These are phyloP conservation scores for Neurospora crassa DNA, from an alignment of 2,329 filamentous ascomycete genomes.

Conservation along the genomic window DNA sequence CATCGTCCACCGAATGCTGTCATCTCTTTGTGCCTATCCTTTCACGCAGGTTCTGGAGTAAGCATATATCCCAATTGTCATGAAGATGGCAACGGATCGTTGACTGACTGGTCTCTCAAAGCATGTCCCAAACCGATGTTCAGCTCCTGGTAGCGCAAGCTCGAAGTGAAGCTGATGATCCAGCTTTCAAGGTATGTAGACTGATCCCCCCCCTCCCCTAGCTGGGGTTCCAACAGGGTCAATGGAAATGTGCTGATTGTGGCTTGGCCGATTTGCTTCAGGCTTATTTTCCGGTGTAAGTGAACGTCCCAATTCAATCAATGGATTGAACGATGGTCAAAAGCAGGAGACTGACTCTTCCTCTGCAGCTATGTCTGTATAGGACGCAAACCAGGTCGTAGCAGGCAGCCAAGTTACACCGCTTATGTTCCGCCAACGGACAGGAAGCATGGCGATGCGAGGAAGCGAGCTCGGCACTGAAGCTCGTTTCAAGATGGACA, in stretches of 20 bases:
- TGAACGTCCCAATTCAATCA: slow-evolving; percentile 7
- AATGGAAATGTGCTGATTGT: not conserved
- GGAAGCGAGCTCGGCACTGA: slow-evolving; percentile 18
- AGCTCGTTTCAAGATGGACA: not conserved
- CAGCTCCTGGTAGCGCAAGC: slow-evolving; percentile 47
- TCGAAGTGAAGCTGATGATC: slow-evolving; percentile 42
- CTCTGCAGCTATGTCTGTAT: slow-evolving; percentile 50
- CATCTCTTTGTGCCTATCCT: slow-evolving; percentile 46
- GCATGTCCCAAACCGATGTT: slow-evolving; percentile 49
- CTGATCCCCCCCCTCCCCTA: not conserved
- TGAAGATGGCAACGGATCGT: not conserved
- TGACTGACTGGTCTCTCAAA: slow-evolving; percentile 17
- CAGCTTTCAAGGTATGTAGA: slow-evolving; percentile 43
- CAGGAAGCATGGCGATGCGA: slow-evolving; percentile 16
- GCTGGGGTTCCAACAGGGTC: slow-evolving; percentile 5
- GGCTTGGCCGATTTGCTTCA: slow-evolving; percentile 16
- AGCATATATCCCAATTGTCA: slow-evolving; percentile 12
- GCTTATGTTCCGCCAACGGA: slow-evolving; percentile 14
- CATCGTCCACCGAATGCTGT: slow-evolving; percentile 44
- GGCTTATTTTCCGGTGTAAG: slow-evolving; percentile 55
- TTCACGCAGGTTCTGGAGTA: slow-evolving; percentile 42
- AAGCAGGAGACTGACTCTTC: slow-evolving; percentile 5
- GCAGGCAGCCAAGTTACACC: slow-evolving; percentile 11
- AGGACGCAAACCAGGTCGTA: slow-evolving; percentile 42
- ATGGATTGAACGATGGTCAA: slow-evolving; percentile 4